phyloP scores from a whole-genome alignment of 208 protist species.

The Phytomonas sp. region DNA sequence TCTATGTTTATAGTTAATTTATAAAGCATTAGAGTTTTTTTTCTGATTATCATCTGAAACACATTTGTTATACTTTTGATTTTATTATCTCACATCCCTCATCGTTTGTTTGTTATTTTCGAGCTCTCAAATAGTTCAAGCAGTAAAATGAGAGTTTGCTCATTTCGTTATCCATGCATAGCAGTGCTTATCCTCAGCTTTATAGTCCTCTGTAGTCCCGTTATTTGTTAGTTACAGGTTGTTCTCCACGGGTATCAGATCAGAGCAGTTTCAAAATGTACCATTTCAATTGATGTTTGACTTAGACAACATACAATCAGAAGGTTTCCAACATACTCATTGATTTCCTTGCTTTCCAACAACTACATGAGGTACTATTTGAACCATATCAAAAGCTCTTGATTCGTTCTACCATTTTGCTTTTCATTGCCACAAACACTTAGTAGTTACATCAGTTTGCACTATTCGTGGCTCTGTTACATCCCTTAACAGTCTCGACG shows the following conservation, averaged over 20 bases:
- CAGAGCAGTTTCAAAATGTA: not conserved
- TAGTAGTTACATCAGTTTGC: not conserved
- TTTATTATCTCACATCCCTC: conserved; percentile 11
- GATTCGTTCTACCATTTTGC: not conserved
- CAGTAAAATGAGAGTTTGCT: not conserved
- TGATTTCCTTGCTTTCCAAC: not conserved
- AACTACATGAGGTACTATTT: not conserved
- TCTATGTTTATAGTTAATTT: conserved; percentile 8
- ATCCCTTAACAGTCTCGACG: not conserved
- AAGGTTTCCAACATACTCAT: not conserved
- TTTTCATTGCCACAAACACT: not conserved
- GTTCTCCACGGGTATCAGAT: not conserved
- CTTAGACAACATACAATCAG: not conserved
- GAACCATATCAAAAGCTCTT: not conserved
- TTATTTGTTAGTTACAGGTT: not conserved
- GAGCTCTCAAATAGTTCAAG: not conserved
- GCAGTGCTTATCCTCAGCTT: not conserved
- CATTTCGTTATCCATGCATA: not conserved
- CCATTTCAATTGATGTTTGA: not conserved
- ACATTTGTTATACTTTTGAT: conserved; percentile 8
- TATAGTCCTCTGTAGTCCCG: not conserved
- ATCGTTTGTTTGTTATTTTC: conserved; percentile 14
- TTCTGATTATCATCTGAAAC: conserved; percentile 6
- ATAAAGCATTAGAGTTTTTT: conserved; percentile 8
- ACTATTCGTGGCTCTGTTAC: not conserved